Evolutionary conservation across 2,329 filamentous ascomycete species (phyloP), one percentile per base, ranked within the genome.

Genomic region (Sarocladium kiliense): DNA sequence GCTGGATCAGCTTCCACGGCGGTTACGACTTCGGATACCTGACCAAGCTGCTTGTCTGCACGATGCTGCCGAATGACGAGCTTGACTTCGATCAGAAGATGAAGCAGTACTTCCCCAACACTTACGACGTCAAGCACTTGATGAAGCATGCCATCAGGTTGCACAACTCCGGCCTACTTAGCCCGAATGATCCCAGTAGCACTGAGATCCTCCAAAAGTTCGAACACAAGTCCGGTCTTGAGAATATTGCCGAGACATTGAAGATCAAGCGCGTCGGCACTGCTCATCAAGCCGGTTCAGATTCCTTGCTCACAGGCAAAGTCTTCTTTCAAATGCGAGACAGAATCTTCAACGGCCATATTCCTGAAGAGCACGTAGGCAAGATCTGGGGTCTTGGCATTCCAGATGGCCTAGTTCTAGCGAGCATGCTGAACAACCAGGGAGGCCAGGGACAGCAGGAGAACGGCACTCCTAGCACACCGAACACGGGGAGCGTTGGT

Each of bases 1-100:
- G 91, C 68, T 99, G 94, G 94, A 89, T 99, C 60, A 96, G 91
- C 3, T 97, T 97, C 74, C 94, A 99, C 70, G 94, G 91, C 26
- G 94, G 93, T 58, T 99, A 99, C 72, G 94, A 99, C 74, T 97
- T 99, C 72, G 94, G 92, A 50, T 97, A 97, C 66, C 78, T 99
- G 47, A 92, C 95, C 66, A 99, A 99, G 74, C 85, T 97, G 56
- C 86, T 99, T 69, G 87, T 89, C 56, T 89, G 89, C 72, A 82
- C 86, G 61, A 84, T 87, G 44, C 78, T 99, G 7, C 94, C 94
- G 1, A 89, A 91, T 62, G 91, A 96, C 62, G 94, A 97, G 68
- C 81, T 86, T 51, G 87, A 94, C 60, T 99, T 97, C 69, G 89
- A 95, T 67, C 83, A 87, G 64, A 82, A 93, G 49, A 90, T 97